These are phyloP conservation scores for Citrus inodora DNA, from an alignment of 345 rosid species.

Conservation along the genomic window DNA sequence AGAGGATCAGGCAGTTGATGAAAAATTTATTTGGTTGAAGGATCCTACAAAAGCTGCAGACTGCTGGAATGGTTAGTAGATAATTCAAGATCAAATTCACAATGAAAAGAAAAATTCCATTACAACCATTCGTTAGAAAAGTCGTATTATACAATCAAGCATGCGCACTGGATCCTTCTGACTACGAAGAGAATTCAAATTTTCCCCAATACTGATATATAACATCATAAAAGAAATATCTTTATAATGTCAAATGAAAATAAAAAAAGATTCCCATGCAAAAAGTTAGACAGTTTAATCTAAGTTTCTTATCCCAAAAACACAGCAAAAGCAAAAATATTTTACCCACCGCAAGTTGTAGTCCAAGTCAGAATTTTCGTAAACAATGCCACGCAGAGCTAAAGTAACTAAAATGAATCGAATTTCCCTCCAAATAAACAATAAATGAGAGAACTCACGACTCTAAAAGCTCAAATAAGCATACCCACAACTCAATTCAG, in stretches of 20 bases:
- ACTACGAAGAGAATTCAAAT: not conserved
- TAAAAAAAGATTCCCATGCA: not conserved
- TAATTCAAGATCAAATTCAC: not conserved
- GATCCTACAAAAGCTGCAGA: conserved; percentile 24
- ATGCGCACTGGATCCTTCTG: not conserved
- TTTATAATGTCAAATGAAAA: not conserved
- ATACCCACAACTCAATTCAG: not conserved
- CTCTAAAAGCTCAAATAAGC: not conserved
- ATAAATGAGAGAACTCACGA: not conserved
- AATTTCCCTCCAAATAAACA: not conserved
- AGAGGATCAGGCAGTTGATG: conserved; percentile 21
- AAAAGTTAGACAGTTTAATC: not conserved
- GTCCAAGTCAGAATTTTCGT: not conserved
- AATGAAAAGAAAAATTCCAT: not conserved
- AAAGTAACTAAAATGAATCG: not conserved
- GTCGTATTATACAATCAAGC: not conserved
- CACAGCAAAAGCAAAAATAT: conserved; percentile 3
- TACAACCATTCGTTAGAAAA: not conserved
- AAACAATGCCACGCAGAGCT: not conserved
- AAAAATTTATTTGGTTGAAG: conserved; percentile 24
- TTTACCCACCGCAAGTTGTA: not conserved
- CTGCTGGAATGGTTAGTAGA: conserved; percentile 15
- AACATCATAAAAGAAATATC: not conserved
- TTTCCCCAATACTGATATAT: not conserved
- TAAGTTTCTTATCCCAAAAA: not conserved